Base-by-base conservation (phyloP, 768 basidiomycete species). In the Suillus fuscotomentosus region DNA sequence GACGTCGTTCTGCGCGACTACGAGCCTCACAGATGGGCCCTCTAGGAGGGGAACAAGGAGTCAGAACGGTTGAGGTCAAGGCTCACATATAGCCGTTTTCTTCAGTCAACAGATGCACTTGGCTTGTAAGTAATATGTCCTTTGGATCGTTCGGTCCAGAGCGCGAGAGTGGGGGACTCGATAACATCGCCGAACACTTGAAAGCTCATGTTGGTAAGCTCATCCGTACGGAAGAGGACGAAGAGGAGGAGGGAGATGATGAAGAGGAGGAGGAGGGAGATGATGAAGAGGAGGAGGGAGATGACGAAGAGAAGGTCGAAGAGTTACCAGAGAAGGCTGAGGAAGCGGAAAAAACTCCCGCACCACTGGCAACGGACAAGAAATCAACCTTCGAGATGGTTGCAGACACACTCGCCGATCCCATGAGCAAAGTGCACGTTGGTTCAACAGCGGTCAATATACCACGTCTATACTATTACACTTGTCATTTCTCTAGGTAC, bases 171-270 rank as follows among this genome's bases (percentile, higher is more conserved):
- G 31, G 31, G 31, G 31, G 31, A 31, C 31, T 31, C 31, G 82
- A 84, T 63, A 79, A 82, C 56, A 75, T 94, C 60, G 76, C 75
- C 17, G 73, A 82, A 54, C 80, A 83, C 61, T 76, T 93, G 71
- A 87, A 84, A 72, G 81, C 81, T 63, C 84, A 90, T 36, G 87
- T 87, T 39, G 91, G 91, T 3, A 89, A 84, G 67, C 73, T 92
- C 7, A 77, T 88, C 8, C 80, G 86, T 0, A 82, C 84, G 1
- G 91, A 95, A 62, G 93, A 92, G n/a, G 94, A 96, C 1, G 92
- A 93, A 31, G 43, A 42, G 5, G 15, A 93, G 57, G 90, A 88
- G 55, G 84, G 83, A 20, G 84, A 81, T n/a, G n/a, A n/a, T n/a
- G n/a, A n/a, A n/a, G n/a, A n/a, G n/a, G n/a, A n/a, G n/a, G n/a